Conservation (phyloP, 2,329 filamentous ascomycete species). For the Aspergillus pseudonomiae region DNA sequence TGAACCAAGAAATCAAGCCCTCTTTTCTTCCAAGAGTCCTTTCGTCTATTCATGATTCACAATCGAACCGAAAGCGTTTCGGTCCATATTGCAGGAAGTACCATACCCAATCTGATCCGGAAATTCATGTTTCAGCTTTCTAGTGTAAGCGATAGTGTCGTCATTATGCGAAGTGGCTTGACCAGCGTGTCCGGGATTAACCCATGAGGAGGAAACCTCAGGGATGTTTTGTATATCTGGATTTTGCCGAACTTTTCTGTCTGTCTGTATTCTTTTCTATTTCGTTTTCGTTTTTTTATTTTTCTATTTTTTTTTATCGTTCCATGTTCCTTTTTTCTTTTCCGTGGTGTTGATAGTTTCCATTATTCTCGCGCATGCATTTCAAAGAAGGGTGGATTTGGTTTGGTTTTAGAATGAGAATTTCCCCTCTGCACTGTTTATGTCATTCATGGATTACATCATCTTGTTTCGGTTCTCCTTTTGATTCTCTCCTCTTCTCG, state of each 20-base stretch:
- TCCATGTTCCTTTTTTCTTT: neutral
- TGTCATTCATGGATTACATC: neutral
- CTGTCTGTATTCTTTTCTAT: neutral
- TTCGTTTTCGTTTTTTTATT: neutral
- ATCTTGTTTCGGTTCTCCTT: neutral
- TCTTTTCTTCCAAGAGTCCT: neutral
- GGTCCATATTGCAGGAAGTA: neutral
- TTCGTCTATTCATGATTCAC: conserved; percentile 2
- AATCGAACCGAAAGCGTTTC: neutral
- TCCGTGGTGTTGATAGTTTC: neutral
- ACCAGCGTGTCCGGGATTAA: conserved; percentile 6
- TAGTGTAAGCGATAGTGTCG: conserved; percentile 12
- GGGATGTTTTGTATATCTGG: conserved; percentile 10
- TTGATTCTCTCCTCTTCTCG: neutral
- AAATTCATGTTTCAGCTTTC: conserved; percentile 9
- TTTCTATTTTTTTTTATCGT: neutral
- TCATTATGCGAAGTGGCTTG: conserved; percentile 4
- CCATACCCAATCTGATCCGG: conserved; percentile 4
- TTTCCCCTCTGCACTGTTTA: neutral
- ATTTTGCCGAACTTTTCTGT: neutral
- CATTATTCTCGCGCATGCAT: neutral
- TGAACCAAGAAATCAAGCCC: conserved; percentile 15
- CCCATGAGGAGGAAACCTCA: neutral
- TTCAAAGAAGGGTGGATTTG: neutral
- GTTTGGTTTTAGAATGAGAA: conserved; percentile 4